Conservation (phyloP, 2,329 filamentous ascomycete genomes). For the Sporothrix brasiliensis region DNA sequence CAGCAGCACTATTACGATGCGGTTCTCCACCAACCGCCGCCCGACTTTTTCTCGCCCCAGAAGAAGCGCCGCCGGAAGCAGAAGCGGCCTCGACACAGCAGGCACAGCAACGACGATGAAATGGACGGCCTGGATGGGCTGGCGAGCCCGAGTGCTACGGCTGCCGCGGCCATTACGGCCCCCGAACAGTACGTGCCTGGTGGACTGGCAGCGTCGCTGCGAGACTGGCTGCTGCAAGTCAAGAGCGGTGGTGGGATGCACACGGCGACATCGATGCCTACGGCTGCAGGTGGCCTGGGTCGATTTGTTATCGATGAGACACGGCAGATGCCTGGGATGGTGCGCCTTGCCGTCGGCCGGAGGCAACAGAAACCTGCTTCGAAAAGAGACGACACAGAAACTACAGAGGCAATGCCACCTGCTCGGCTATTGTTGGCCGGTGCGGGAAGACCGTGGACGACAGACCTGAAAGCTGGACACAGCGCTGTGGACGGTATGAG, state of each 20-base stretch:
- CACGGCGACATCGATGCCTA: background rate
- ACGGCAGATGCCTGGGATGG: conserved; percentile 38
- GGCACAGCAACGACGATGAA: background rate
- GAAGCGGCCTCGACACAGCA: background rate
- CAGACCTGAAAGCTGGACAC: background rate
- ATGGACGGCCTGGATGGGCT: background rate
- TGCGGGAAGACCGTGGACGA: conserved; percentile 32
- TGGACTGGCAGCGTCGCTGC: conserved; percentile 48
- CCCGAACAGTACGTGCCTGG: conserved; percentile 43
- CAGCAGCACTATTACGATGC: conserved; percentile 3
- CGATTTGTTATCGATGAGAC: background rate
- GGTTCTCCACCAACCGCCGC: conserved; percentile 20
- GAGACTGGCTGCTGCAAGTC: conserved; percentile 51
- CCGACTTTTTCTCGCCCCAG: conserved; percentile 37
- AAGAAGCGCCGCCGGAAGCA: conserved; percentile 32
- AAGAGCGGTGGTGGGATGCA: conserved; percentile 41
- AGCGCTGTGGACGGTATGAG: too few relatives aligned
- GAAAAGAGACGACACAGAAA: conserved; percentile 7
- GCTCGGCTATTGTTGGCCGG: conserved; percentile 38
- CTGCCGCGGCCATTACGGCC: background rate
- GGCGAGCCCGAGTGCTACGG: background rate
- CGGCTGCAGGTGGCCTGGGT: background rate
- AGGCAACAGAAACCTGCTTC: background rate
- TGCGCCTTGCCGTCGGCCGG: conserved; percentile 40
- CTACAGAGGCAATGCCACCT: background rate